phyloP scores from a whole-genome alignment of 345 rosid species.

The Eutrema heterophyllum region DNA sequence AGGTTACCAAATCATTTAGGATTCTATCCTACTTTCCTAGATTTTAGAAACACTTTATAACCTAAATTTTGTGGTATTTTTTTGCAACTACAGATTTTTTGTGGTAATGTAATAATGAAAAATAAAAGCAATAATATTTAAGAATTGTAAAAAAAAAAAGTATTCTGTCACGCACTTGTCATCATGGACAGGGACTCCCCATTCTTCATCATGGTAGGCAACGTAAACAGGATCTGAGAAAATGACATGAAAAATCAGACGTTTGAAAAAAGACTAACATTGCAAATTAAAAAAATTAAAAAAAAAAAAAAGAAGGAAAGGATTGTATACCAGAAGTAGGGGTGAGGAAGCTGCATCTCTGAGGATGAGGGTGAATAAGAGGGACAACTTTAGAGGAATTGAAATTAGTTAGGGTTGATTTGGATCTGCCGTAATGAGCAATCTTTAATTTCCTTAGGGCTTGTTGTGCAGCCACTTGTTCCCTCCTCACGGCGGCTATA shows the following conservation, averaged over 20 bases:
- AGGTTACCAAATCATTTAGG: background rate
- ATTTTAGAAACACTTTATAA: background rate
- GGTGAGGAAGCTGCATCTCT: constrained; percentile 66
- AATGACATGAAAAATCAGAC: constrained; percentile 1
- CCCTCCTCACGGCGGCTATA: constrained; percentile 67
- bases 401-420: constrained; percentile 30
- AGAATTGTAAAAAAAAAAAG: background rate
- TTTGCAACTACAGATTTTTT: background rate
- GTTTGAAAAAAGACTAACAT: background rate
- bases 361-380: constrained; percentile 18
- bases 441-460: constrained; percentile 36
- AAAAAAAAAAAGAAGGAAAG: background rate
- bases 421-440: constrained; percentile 73
- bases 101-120: background rate
- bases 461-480: constrained; percentile 58
- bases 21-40: background rate
- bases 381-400: constrained; percentile 27
- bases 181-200: constrained; percentile 80
- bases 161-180: constrained; percentile 43
- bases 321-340: constrained; percentile 49
- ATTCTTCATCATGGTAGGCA: constrained; percentile 77
- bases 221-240: constrained; percentile 60
- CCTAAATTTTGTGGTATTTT: background rate
- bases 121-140: background rate
- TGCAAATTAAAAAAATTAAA: background rate